Evolutionary conservation across 768 basidiomycete genomes (phyloP), one percentile per base, ranked within the genome.

Genomic region (Tylopilus sp.): DNA sequence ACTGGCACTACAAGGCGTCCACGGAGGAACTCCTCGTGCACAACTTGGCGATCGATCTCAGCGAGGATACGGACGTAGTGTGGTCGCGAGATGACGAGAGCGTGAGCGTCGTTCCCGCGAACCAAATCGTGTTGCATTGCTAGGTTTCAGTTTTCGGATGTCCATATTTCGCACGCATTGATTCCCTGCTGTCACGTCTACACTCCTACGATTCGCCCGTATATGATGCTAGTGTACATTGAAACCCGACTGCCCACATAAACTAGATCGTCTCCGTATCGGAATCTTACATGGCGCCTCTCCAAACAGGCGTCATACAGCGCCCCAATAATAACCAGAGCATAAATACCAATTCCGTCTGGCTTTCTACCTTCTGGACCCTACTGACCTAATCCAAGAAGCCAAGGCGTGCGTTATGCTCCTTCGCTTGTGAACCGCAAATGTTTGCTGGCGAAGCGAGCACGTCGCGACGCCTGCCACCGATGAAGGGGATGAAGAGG

Each of bases 41-140:
- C 1, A 67, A 62, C 1, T 47, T 80, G 45, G 60, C 63, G 40
- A 63, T 74, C 7, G 71, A 78, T 52, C 65, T 83, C 56, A 81
- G 81, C 52, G 48, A 57, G 13, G 65, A 56, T 0, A 48, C 64
- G n/a, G 61, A 59, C 8, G 47, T 78, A 6, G 46, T 57, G 12
- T 78, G 75, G 15, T 48, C 36, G 36, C n/a, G 36, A 35, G 18
- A 20, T 46, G 46, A 28, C 9, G 6, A n/a, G 22, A 15, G 2
- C 12, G 17, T 33, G 31, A 13, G 12, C 4, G 17, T 33, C 31
- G 12, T 33, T n/a, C n/a, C 7, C 7, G 2, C 15, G 36, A n/a
- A 36, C 4, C n/a, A 36, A 18, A 8, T 36, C 18, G n/a, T 18
- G n/a, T 9, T 36, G 36, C n/a, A 8, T 18, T 18, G 36, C n/a